phyloP scores from a whole-genome alignment of 176 grass and related monocot genomes.

The Tuctoria greenei region DNA sequence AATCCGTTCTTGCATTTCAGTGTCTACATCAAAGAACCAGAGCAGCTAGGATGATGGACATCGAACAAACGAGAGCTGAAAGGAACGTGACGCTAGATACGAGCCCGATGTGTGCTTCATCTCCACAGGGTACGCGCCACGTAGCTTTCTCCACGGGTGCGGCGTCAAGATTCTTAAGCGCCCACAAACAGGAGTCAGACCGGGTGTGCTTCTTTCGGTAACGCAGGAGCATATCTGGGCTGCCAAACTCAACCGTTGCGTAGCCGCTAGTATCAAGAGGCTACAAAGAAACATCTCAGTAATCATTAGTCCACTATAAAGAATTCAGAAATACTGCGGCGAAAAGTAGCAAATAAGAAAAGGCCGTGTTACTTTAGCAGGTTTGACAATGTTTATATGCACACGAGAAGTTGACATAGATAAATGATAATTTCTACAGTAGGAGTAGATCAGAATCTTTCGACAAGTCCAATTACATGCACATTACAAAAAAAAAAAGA shows the following conservation, averaged over 20 bases:
- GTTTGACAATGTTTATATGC: background rate
- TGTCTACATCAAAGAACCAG: slow-evolving; percentile 27
- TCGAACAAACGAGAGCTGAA: slow-evolving; percentile 63
- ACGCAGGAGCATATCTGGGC: slow-evolving; percentile 54
- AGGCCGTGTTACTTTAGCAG: background rate
- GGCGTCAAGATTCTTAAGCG: slow-evolving; percentile 17
- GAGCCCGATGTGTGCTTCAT: slow-evolving; percentile 50
- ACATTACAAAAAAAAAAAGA: background rate
- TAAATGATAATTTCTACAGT: slow-evolving; percentile 1
- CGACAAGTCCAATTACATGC: background rate
- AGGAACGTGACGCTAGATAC: slow-evolving; percentile 73
- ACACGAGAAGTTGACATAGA: background rate
- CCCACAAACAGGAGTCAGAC: slow-evolving; percentile 53
- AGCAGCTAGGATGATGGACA: slow-evolving; percentile 59
- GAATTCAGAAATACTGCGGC: background rate
- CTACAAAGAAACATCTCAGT: slow-evolving; percentile 46
- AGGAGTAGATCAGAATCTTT: slow-evolving; percentile 1
- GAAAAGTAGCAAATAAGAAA: background rate
- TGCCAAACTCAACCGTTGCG: slow-evolving; percentile 42
- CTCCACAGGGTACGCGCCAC: slow-evolving; percentile 79
- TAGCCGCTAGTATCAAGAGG: slow-evolving; percentile 64
- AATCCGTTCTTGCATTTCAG: background rate
- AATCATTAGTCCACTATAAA: background rate
- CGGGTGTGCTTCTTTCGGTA: slow-evolving; percentile 58
- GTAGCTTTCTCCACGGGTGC: slow-evolving; percentile 27